Percentiles rank a stretch among this genome's conserved stretches.
Conservation (phyloP, 352 stramenopile genomes). For the Phytophthora capsici region DNA sequence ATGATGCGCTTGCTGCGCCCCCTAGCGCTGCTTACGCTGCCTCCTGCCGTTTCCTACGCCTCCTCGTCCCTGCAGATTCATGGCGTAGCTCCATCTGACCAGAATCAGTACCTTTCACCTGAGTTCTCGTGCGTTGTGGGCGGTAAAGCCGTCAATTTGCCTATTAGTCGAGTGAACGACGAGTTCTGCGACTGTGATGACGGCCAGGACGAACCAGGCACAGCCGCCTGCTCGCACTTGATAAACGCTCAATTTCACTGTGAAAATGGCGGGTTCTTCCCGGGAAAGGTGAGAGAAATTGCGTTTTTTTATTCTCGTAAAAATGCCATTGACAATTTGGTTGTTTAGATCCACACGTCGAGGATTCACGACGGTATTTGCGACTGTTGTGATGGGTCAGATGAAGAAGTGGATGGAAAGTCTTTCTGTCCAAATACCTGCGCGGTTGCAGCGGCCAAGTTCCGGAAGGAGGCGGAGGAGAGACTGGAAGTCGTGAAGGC, state of each 20-base stretch:
- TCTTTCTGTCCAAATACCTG: conserved; percentile 61
- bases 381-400: conserved; percentile 97
- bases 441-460: conserved; percentile 36
- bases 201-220: conserved; percentile 90
- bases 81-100: conserved; percentile 50
- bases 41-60: neutral
- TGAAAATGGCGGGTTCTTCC: conserved; percentile 67
- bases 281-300: conserved; percentile 46
- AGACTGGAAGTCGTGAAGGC: conserved; percentile 45
- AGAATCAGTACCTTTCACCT: conserved; percentile 22
- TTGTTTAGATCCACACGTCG: conserved; percentile 72
- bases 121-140: conserved; percentile 44
- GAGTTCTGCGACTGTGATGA: conserved; percentile 95
- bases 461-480: conserved; percentile 42
- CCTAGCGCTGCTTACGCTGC: conserved; percentile 16
- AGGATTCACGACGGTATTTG: conserved; percentile 95
- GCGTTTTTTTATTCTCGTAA: neutral
- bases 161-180: conserved; percentile 83
- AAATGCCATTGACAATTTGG: too few species aligned
- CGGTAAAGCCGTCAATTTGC: conserved; percentile 42
- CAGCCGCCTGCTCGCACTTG: conserved; percentile 77
- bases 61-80: conserved; percentile 31
- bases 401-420: conserved; percentile 68
- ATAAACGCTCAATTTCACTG: conserved; percentile 70
- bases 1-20: conserved; percentile 22